Evolutionary conservation across 2,329 filamentous ascomycete genomes (phyloP), one percentile per base, ranked within the genome.

Genomic region (Fulvia fulva): DNA sequence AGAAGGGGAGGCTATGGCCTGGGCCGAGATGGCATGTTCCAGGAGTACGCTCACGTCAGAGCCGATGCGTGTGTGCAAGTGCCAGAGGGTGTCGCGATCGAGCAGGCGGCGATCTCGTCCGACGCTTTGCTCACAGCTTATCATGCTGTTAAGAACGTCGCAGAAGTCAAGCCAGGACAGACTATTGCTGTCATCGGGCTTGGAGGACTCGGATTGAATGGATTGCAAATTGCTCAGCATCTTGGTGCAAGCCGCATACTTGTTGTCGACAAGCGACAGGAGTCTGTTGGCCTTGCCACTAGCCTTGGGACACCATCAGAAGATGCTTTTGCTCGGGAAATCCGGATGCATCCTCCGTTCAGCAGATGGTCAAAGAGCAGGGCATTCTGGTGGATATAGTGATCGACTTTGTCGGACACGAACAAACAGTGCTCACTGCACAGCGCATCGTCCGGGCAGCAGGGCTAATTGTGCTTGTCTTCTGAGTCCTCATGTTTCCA

Each of bases 171-270:
- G 32, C 55, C 63, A 1, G 58, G 67, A 1, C 72, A 77, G 58
- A 75, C 70, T 0, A 69, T 76, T 23, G 74, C 74, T 26, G 67
- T 78, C 5, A 73, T 76, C 51, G 75, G 75, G 1, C 68, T 77
- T 0, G 75, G 75, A 16, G 76, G 76, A 0, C 63, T 77, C 2
- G 75, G 76, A 0, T 74, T 76, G 53, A 77, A 77, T 62, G 76
- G 70, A 0, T 58, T 77, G 14, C 74, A 77, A 53, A 70, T 76
- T 23, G 66, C 82, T 32, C 77, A 77, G 59, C 71, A 81, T 62
- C 75, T 81, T 47, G 76, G 81, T 37, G 82, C 79, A 51, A 60
- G 63, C 51, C 75, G 79, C 50, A 63, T 74, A 21, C 64, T 75
- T 34, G 68, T 75, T 5, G 70, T 69, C 7, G 74, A 76, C 57